phyloP scores from a whole-genome alignment of 179 eudicot genomes.

The Spergularia azorica region DNA sequence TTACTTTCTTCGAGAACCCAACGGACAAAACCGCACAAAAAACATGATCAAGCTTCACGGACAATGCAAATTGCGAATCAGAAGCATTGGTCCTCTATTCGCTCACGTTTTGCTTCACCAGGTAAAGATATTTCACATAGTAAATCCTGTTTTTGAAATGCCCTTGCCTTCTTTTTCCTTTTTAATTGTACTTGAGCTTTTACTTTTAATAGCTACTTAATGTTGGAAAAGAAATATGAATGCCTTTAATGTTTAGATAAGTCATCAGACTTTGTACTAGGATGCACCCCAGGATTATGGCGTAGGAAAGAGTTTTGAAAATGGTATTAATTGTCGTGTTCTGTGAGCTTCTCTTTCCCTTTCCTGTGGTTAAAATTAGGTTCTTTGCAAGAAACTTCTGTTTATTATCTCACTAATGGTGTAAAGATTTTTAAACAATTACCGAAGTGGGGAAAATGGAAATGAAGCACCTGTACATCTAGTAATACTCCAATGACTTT shows the following conservation, averaged over 20 bases:
- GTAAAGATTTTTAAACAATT: neutral
- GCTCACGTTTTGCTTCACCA: constrained; percentile 57
- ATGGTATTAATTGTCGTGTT: neutral
- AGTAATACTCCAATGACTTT: neutral
- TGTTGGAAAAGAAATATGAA: neutral
- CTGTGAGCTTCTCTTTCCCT: neutral
- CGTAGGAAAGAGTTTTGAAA: neutral
- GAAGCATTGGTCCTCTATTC: constrained; percentile 63
- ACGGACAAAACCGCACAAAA: constrained; percentile 66
- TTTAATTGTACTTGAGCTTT: neutral
- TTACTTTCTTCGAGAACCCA: constrained; percentile 58
- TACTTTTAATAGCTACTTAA: neutral
- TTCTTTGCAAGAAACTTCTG: neutral
- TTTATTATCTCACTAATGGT: neutral
- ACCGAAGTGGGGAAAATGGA: neutral
- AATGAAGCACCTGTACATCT: neutral
- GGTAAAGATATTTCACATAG: constrained; percentile 41
- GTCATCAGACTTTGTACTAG: constrained; percentile 3
- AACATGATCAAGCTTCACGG: constrained; percentile 50
- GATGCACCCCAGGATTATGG: neutral
- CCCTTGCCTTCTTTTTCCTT: neutral
- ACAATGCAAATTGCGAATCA: constrained; percentile 39
- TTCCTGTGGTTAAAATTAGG: neutral
- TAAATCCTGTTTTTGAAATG: neutral
- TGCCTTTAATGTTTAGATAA: neutral